Percentiles rank a stretch among this genome's conserved stretches.
phyloP scores from a whole-genome alignment of 2,329 filamentous ascomycete species.

The Cordyceps tenuipes region DNA sequence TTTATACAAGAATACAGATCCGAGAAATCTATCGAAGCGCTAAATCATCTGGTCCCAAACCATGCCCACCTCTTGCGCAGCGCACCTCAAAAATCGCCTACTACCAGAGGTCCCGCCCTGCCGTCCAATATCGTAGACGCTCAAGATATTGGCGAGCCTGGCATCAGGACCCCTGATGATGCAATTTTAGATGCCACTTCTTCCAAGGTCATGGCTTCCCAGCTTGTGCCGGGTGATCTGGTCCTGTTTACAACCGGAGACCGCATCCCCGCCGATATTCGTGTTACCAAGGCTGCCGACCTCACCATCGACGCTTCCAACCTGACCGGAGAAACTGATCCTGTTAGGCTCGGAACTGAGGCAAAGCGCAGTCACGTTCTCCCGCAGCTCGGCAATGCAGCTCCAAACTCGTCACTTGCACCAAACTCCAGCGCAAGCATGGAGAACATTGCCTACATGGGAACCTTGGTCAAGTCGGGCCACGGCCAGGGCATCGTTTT shows the following conservation, averaged over 20 bases:
- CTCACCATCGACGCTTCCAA: conserved; percentile 95
- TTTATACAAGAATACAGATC: conserved; percentile 97
- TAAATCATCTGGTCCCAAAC: conserved; percentile 90
- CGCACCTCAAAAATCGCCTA: conserved; percentile 28
- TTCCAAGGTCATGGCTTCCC: conserved; percentile 74
- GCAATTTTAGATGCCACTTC: conserved; percentile 64
- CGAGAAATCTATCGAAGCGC: conserved; percentile 91
- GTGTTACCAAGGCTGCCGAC: conserved; percentile 83
- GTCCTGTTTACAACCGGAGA: conserved; percentile 94
- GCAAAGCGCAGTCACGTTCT: conserved; percentile 32
- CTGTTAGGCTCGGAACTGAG: conserved; percentile 69
- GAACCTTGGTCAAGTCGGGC: conserved; percentile 87
- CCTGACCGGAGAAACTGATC: conserved; percentile 91
- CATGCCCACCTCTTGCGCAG: conserved; percentile 87
- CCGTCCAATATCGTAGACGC: conserved; percentile 36
- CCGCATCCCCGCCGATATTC: conserved; percentile 90
- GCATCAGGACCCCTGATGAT: conserved; percentile 51
- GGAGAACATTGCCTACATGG: conserved; percentile 97
- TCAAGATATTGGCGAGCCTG: conserved; percentile 33
- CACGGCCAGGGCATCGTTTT: conserved; percentile 97
- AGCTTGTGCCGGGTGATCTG: conserved; percentile 85
- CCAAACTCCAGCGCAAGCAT: conserved; percentile 36
- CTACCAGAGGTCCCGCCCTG: conserved; percentile 36
- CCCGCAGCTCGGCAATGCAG: not conserved
- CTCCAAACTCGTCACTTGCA: not conserved